These are phyloP conservation scores for Polyporus arcularius DNA, from an alignment of 768 basidiomycete species.

Conservation along the genomic window DNA sequence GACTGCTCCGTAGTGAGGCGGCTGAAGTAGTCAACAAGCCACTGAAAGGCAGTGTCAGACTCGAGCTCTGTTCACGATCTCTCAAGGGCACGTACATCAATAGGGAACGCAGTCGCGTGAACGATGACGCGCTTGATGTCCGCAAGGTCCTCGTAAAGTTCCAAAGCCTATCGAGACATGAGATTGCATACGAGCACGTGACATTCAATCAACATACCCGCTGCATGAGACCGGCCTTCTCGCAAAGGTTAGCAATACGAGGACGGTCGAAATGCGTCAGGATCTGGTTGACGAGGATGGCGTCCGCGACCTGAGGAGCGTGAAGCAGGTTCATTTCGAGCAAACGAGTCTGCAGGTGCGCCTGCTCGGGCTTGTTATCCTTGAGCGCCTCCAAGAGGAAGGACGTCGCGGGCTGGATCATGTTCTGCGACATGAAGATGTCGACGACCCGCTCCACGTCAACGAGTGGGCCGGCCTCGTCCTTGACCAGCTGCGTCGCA, in stretches of 20 bases:
- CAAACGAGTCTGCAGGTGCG: slow-evolving; percentile 91
- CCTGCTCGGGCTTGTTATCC: slow-evolving; percentile 98
- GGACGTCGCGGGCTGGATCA: slow-evolving; percentile 98
- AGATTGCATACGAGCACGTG: slow-evolving; percentile 4
- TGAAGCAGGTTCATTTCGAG: slow-evolving; percentile 98
- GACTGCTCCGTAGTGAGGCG: slow-evolving; percentile 97
- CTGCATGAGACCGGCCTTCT: slow-evolving; percentile 96
- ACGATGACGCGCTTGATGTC: slow-evolving; percentile 99
- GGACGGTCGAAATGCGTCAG: slow-evolving; percentile 96
- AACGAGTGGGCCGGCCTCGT: slow-evolving; percentile 88
- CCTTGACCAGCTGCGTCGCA: slow-evolving; percentile 91
- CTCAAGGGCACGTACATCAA: slow-evolving; percentile 59
- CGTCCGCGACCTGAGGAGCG: slow-evolving; percentile 98
- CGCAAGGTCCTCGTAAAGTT: slow-evolving; percentile 97
- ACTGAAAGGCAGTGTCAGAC: slow-evolving; percentile 44
- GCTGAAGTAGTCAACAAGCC: slow-evolving; percentile 97
- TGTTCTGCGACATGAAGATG: slow-evolving; percentile 99
- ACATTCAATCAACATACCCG: slow-evolving; percentile 52
- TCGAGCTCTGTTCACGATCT: background rate
- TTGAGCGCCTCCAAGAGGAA: slow-evolving; percentile 97
- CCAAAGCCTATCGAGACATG: slow-evolving; percentile 69
- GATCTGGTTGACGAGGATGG: slow-evolving; percentile 98
- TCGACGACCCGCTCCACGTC: slow-evolving; percentile 97
- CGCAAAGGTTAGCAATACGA: slow-evolving; percentile 95
- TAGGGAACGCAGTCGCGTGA: slow-evolving; percentile 79